These are phyloP conservation scores for Lecanicillium sp. DNA, from an alignment of 2,329 filamentous ascomycete genomes.

Conservation along the genomic window DNA sequence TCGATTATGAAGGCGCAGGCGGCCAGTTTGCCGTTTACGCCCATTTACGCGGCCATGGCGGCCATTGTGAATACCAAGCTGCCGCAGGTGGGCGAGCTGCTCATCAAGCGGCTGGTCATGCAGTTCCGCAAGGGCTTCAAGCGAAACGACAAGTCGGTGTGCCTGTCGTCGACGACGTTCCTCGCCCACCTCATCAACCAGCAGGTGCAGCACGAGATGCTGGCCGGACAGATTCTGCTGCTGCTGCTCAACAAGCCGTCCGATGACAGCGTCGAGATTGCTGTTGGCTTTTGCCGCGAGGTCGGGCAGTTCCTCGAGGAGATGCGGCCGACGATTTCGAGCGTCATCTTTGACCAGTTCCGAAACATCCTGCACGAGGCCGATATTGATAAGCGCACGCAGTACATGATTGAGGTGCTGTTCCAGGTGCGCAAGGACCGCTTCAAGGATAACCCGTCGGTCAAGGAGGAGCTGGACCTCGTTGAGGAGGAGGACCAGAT, in stretches of 20 bases:
- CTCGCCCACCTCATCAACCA: slow-evolving; percentile 93
- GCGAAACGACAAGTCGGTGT: slow-evolving; percentile 94
- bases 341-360: slow-evolving; percentile 93
- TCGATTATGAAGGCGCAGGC: slow-evolving; percentile 99
- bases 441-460: slow-evolving; percentile 87
- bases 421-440: slow-evolving; percentile 95
- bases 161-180: slow-evolving; percentile 86
- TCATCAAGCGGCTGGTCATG: slow-evolving; percentile 76
- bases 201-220: slow-evolving; percentile 88
- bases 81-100: slow-evolving; percentile 85
- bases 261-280: slow-evolving; percentile 96
- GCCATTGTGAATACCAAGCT: slow-evolving; percentile 97
- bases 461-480: slow-evolving; percentile 88
- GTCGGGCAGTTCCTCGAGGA: slow-evolving; percentile 92
- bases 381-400: slow-evolving; percentile 94
- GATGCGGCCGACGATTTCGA: slow-evolving; percentile 82
- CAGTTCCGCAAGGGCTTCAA: slow-evolving; percentile 95
- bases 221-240: slow-evolving; percentile 86
- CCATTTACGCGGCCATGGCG: slow-evolving; percentile 91
- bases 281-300: slow-evolving; percentile 85
- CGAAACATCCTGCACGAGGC: slow-evolving; percentile 91
- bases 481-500: slow-evolving; percentile 98
- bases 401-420: slow-evolving; percentile 97
- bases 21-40: slow-evolving; percentile 89
- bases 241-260: slow-evolving; percentile 92